A percentile compares a stretch with the other conserved stretches of the same genome.
phyloP scores from a whole-genome alignment of 225 moss, liverwort and hornwort genomes.

The Sphagnum tenellum region DNA sequence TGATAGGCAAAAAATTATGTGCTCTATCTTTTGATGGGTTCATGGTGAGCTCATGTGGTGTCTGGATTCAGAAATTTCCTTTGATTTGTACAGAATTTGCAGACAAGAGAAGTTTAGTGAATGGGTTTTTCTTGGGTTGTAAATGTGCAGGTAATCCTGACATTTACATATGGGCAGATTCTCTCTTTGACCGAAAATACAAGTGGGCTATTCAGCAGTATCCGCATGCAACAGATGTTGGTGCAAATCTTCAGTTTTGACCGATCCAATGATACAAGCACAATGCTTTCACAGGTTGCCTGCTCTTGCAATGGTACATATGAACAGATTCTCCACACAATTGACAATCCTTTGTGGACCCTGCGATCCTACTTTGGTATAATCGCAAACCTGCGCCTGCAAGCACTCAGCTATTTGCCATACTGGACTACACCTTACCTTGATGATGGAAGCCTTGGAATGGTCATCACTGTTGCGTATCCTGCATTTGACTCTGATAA shows the following conservation, averaged over 20 bases:
- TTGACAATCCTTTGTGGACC: slow-evolving; percentile 30
- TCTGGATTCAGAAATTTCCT: no score
- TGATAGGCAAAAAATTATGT: no score
- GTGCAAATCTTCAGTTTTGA: slow-evolving; percentile 32
- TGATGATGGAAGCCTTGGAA: no score
- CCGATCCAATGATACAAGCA: not conserved
- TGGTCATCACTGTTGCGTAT: not conserved
- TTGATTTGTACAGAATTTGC: no score
- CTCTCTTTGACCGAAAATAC: not conserved
- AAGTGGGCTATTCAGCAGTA: slow-evolving; percentile 6
- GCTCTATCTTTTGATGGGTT: no score
- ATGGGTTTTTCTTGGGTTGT: not conserved
- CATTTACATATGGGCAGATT: slow-evolving; percentile 33
- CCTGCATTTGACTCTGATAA: slow-evolving; percentile 15
- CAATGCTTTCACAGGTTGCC: slow-evolving; percentile 8
- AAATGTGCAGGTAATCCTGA: slow-evolving; percentile 21
- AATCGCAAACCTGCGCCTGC: no score
- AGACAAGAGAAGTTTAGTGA: no score
- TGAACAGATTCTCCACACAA: slow-evolving; percentile 15
- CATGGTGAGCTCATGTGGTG: no score
- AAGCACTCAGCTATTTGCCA: no score
- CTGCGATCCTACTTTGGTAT: slow-evolving; percentile 2
- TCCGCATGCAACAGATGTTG: slow-evolving; percentile 4
- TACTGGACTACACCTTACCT: no score
- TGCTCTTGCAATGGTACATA: slow-evolving; percentile 28